Conservation (phyloP, 164 flowering plant species). For the Liquidambar formosana region DNA sequence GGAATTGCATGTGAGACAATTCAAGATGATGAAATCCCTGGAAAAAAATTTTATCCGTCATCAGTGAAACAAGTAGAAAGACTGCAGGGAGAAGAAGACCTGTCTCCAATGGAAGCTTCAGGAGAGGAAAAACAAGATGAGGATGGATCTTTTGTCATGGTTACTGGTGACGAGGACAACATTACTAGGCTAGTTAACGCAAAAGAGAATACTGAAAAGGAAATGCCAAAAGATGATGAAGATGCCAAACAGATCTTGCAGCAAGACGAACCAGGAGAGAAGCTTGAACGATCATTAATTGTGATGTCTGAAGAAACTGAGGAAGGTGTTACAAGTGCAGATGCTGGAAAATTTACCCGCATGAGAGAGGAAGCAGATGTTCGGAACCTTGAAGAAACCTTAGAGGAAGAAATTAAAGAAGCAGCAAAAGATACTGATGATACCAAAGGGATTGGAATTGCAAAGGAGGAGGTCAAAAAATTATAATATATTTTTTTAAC, state of each 20-base stretch:
- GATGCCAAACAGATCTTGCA: conserved; percentile 3
- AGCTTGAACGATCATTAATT: background rate
- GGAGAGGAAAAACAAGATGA: conserved; percentile 11
- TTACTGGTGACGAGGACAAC: background rate
- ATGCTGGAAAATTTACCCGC: background rate
- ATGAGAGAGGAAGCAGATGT: background rate
- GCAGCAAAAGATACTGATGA: background rate
- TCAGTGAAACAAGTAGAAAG: conserved; percentile 4
- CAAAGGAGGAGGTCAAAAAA: conserved; percentile 13
- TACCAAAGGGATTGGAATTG: background rate
- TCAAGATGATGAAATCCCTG: conserved; percentile 9
- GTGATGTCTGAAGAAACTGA: conserved; percentile 9
- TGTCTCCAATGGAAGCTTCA: conserved; percentile 2
- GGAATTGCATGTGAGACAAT: background rate
- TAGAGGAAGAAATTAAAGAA: conserved; percentile 10
- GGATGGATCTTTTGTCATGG: conserved; percentile 2
- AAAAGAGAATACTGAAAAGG: background rate
- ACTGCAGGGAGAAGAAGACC: conserved; percentile 8
- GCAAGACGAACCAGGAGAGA: conserved; percentile 9
- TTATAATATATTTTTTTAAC: too few species aligned
- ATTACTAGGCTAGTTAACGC: background rate
- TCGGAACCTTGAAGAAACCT: conserved; percentile 17
- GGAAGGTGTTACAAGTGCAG: conserved; percentile 7
- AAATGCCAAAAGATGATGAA: conserved; percentile 8
- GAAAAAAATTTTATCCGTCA: background rate